Conservation (phyloP, 108 stramenopile species). For the Discostella stelligeroides region DNA sequence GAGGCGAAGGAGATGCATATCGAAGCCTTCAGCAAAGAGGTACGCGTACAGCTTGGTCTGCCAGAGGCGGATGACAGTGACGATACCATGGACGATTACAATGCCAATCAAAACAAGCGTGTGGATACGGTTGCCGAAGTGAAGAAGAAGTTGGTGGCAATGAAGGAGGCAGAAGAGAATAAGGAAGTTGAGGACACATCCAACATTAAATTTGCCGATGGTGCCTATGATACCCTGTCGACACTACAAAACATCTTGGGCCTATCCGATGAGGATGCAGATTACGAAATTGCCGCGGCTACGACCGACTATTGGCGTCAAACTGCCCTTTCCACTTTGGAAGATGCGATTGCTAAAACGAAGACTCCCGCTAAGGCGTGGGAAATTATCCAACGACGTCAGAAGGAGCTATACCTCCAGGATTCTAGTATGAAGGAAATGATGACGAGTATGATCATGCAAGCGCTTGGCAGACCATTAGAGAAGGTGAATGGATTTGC, state of each 20-base stretch:
- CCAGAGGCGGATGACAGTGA: slow-evolving; percentile 46
- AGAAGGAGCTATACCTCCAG: slow-evolving; percentile 69
- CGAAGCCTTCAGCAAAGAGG: slow-evolving; percentile 70
- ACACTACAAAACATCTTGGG: slow-evolving; percentile 72
- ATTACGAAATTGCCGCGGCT: slow-evolving; percentile 66
- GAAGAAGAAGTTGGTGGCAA: slow-evolving; percentile 18
- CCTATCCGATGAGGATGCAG: slow-evolving; percentile 62
- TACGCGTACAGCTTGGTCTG: slow-evolving; percentile 64
- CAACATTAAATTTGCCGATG: slow-evolving; percentile 65
- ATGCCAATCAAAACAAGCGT: slow-evolving; percentile 36
- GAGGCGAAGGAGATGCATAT: slow-evolving; percentile 77
- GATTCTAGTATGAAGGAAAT: slow-evolving; percentile 57
- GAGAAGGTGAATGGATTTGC: slow-evolving; percentile 75
- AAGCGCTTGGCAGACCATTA: slow-evolving; percentile 72
- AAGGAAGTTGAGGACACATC: slow-evolving; percentile 38
- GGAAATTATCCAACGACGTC: slow-evolving; percentile 65
- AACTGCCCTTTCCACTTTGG: slow-evolving; percentile 64
- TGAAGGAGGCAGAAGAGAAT: slow-evolving; percentile 28
- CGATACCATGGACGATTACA: slow-evolving; percentile 32
- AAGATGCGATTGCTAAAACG: slow-evolving; percentile 54
- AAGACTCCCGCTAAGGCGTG: slow-evolving; percentile 66
- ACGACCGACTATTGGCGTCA: slow-evolving; percentile 68
- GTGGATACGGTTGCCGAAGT: slow-evolving; percentile 29
- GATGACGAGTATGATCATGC: slow-evolving; percentile 74
- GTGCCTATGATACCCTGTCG: slow-evolving; percentile 62